Base-by-base conservation (phyloP, 345 rosid species). In the Linum usitatissimum region DNA sequence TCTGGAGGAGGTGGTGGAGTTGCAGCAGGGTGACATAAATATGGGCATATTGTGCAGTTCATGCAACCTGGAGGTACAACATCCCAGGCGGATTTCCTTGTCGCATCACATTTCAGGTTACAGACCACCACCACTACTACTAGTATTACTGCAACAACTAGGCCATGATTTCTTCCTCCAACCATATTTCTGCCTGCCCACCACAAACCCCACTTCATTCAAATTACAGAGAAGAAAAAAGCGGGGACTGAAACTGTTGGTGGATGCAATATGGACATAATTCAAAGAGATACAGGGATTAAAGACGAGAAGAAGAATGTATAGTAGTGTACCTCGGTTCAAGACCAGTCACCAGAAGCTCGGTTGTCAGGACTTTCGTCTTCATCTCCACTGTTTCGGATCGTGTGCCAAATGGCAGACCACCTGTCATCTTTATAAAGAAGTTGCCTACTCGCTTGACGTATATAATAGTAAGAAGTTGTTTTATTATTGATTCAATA, bases 401-500 rank as follows among this genome's bases (percentile, higher is more conserved):
- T 55, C 59, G 48, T 39, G 61, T 70, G 85, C 82, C 80, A 67
- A 76, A 62, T 81, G 81, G 78, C 81, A 68, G 60, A 60, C 73
- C 86, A 76, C 78, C 71, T 76, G 83, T 74, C 86, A 62, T 55
- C 61, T 62, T 65, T 49, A 10, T 54, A 61, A 15, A 18, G 57
- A 66, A 53, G 65, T 53, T 57, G 58, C 67, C 60, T 58, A 53
- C 53, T 38, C 59, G 58, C 34, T 60, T 31, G 49, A 30, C 34
- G n/a, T n/a, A n/a, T n/a, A n/a, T n/a, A n/a, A n/a, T n/a, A n/a
- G n/a, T n/a, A n/a, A n/a, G n/a, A n/a, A n/a, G n/a, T n/a, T n/a
- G n/a, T n/a, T n/a, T n/a, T n/a, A n/a, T n/a, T n/a, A n/a, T n/a
- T n/a, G n/a, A n/a, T n/a, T n/a, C n/a, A n/a, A n/a, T n/a, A n/a